phyloP scores from a whole-genome alignment of 2,329 filamentous ascomycete genomes.

The Aspergillus costaricaensis region DNA sequence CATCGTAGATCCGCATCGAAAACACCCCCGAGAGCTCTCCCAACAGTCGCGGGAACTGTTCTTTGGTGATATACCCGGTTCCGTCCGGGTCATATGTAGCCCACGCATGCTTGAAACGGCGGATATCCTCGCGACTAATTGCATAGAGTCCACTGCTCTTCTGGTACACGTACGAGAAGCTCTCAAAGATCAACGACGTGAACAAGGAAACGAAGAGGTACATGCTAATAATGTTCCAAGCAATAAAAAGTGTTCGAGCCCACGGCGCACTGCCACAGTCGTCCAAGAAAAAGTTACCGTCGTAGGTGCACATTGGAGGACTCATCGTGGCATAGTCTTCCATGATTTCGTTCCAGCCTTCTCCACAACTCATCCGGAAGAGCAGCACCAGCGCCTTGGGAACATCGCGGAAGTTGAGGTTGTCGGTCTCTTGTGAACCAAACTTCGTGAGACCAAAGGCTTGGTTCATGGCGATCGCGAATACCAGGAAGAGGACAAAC shows the following conservation, averaged over 20 bases:
- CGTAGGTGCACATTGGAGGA: slow-evolving; percentile 77
- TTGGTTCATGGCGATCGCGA: slow-evolving; percentile 93
- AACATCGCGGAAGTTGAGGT: slow-evolving; percentile 90
- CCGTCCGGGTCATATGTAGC: slow-evolving; percentile 91
- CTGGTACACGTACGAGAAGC: slow-evolving; percentile 99
- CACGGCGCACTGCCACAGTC: slow-evolving; percentile 91
- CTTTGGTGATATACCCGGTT: slow-evolving; percentile 85
- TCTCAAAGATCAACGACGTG: slow-evolving; percentile 98
- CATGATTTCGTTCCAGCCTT: slow-evolving; percentile 97
- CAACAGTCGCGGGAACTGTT: slow-evolving; percentile 82
- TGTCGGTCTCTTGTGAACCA: slow-evolving; percentile 68
- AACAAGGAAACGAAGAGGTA: slow-evolving; percentile 99
- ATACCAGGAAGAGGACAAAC: slow-evolving; percentile 95
- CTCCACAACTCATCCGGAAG: slow-evolving; percentile 89
- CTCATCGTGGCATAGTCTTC: slow-evolving; percentile 84
- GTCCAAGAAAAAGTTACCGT: slow-evolving; percentile 73
- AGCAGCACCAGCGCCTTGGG: slow-evolving; percentile 91
- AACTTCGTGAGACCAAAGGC: slow-evolving; percentile 94
- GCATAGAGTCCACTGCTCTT: slow-evolving; percentile 88
- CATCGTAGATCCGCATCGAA: slow-evolving; percentile 93
- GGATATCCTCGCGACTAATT: slow-evolving; percentile 89
- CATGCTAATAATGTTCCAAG: slow-evolving; percentile 99
- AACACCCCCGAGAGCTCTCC: slow-evolving; percentile 93
- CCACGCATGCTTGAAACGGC: slow-evolving; percentile 98
- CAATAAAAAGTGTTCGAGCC: slow-evolving; percentile 86